Conservation (phyloP, 257 asterid genomes). For the Paraleonurus japonicus region DNA sequence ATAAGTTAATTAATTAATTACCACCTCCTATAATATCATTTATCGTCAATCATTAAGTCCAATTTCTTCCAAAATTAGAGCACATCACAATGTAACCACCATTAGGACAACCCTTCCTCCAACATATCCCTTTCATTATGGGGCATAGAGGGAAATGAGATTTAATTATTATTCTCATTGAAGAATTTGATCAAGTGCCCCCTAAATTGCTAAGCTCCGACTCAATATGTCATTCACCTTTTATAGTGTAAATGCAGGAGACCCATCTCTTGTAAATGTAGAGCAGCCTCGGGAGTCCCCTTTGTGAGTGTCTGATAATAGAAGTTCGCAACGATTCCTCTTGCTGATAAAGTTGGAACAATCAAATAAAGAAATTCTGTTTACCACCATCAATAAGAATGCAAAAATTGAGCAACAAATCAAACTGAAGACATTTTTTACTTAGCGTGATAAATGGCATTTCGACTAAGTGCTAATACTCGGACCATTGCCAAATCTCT, state of each 20-base stretch:
- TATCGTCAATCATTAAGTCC: too few relatives aligned
- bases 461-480: conserved; percentile 62
- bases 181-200: too few relatives aligned
- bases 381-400: neutral
- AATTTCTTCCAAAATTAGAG: too few relatives aligned
- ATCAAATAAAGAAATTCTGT: neutral
- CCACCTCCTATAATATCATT: too few relatives aligned
- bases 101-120: too few relatives aligned
- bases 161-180: too few relatives aligned
- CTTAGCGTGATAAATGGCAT: conserved; percentile 72
- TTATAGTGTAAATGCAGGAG: conserved; percentile 68
- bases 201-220: neutral
- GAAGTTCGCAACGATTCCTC: conserved; percentile 51
- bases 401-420: conserved; percentile 3
- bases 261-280: conserved; percentile 90
- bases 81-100: too few relatives aligned
- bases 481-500: conserved; percentile 89
- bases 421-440: conserved; percentile 15
- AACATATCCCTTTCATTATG: too few relatives aligned
- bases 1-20: too few relatives aligned
- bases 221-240: conserved; percentile 36
- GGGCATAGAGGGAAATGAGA: too few relatives aligned
- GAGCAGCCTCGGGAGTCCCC: conserved; percentile 77
- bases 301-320: conserved; percentile 76
- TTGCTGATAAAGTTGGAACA: conserved; percentile 31